Percentiles rank a stretch among this genome's conserved stretches.
Evolutionary conservation across 345 rosid genomes (phyloP).

Genomic region (Citrus inodora): DNA sequence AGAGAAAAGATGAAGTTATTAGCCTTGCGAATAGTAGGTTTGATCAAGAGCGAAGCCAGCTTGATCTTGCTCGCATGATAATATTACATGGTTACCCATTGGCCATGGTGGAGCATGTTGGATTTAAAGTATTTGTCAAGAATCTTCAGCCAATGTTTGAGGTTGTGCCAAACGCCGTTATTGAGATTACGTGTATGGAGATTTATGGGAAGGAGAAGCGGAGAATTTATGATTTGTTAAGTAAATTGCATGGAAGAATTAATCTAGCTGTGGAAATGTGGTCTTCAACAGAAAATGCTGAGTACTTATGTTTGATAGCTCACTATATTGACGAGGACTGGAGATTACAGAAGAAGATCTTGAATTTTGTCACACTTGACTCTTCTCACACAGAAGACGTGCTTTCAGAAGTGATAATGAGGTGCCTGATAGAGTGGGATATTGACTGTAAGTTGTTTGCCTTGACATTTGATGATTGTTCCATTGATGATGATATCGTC

Average conservation of each 20-base stretch:
- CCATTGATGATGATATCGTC: constrained; percentile 62
- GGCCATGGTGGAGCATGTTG: constrained; percentile 83
- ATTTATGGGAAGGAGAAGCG: constrained; percentile 77
- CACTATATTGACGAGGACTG: constrained; percentile 80
- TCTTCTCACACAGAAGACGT: constrained; percentile 75
- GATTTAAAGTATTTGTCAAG: constrained; percentile 82
- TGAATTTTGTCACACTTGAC: constrained; percentile 78
- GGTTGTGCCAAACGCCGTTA: constrained; percentile 45
- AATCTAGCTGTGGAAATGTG: constrained; percentile 77
- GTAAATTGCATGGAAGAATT: constrained; percentile 62
- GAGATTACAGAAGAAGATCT: constrained; percentile 74
- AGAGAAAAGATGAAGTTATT: constrained; percentile 63
- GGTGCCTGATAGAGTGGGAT: constrained; percentile 80
- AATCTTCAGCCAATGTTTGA: constrained; percentile 92
- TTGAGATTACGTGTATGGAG: constrained; percentile 72
- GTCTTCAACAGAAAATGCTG: constrained; percentile 57
- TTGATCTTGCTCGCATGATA: constrained; percentile 92
- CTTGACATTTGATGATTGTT: constrained; percentile 67
- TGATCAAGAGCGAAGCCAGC: constrained; percentile 70
- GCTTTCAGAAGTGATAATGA: constrained; percentile 79
- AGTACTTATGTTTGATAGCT: constrained; percentile 63
- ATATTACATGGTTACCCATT: constrained; percentile 79
- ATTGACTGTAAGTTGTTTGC: constrained; percentile 86
- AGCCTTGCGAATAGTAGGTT: constrained; percentile 67
- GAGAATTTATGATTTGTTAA: constrained; percentile 57